Evolutionary conservation across 768 basidiomycete genomes (phyloP), one percentile per base, ranked within the genome.

Genomic region (Leucosporidium yakuticum): DNA sequence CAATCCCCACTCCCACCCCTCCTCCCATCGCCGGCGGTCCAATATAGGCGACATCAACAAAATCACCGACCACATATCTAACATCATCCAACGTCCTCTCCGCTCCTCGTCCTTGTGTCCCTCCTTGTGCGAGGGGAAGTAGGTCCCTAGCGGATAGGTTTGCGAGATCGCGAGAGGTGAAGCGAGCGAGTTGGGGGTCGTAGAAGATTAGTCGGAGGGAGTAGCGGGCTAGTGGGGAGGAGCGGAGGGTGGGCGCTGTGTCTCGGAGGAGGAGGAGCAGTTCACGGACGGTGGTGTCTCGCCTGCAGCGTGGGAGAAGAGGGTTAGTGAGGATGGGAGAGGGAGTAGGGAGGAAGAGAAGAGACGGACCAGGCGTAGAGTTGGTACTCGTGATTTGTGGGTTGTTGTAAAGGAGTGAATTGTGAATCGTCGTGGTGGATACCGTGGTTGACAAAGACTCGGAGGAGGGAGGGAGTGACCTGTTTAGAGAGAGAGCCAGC

Each of bases 161-260:
- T 23, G 67, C 71, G 34, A 75, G 59, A 21, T 75, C 74, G 9
- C 54, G 19, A 0, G 64, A 67, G 27, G n/a, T 36, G 63, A 27
- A 71, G 27, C 59, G 39, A 20, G 3, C 7, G 25, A 14, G 4
- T 36, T 51, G 21, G n/a, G 34, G n/a, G 71, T 74, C 71, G 53
- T 32, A 67, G 68, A 61, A 76, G 55, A 76, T 70, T 64, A 74
- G 68, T n/a, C 70, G 62, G 63, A 76, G 48, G 14, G 64, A 67
- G 71, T 65, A 70, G 36, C 65, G 63, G 0, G 72, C 67, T 58
- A 51, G 60, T 1, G 61, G 65, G 48, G 57, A 29, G 23, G 56
- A 1, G 17, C 61, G 65, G 44, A 68, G 58, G 19, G 62, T 2
- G 3, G 75, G 69, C 11, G 60, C 23, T 3, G 67, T 60, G 60